Evolutionary conservation across 2,329 filamentous ascomycete species (phyloP).

Genomic region (Aureobasidium sp.): DNA sequence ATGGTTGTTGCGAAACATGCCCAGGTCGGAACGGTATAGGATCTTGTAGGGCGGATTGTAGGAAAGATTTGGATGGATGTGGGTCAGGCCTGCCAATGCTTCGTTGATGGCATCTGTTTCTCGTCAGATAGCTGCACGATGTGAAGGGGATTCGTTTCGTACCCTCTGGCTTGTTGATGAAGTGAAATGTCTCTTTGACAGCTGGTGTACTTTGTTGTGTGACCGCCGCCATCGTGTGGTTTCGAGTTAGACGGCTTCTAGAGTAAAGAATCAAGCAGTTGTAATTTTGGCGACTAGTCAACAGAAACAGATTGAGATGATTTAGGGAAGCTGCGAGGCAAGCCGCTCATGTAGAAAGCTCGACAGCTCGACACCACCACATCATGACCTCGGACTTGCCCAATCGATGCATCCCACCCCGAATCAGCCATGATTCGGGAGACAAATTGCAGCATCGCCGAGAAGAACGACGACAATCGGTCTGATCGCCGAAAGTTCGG

Average conservation of each 20-base stretch:
- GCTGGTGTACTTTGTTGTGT: not conserved
- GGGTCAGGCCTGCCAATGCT: slow-evolving; percentile 29
- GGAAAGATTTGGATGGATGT: slow-evolving; percentile 29
- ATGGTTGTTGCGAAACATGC: slow-evolving; percentile 25
- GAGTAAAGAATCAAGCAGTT: not conserved
- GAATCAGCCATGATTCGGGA: not conserved
- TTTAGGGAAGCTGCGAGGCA: not conserved
- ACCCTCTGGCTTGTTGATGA: slow-evolving; percentile 28
- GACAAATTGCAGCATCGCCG: not conserved
- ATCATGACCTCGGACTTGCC: slow-evolving; percentile 4
- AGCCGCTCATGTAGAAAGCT: slow-evolving; percentile 6
- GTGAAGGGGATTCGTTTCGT: not conserved
- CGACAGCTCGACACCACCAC: not conserved
- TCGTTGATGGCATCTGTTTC: slow-evolving; percentile 29
- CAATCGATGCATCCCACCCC: not conserved
- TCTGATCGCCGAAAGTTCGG: not conserved
- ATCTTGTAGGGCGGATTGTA: slow-evolving; percentile 32
- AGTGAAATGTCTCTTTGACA: slow-evolving; percentile 29
- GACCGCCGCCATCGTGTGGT: not conserved
- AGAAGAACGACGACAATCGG: not conserved
- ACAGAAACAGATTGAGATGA: too few relatives aligned
- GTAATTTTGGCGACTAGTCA: not conserved
- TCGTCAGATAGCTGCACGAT: not conserved
- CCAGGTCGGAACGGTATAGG: slow-evolving; percentile 30
- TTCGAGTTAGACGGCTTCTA: too few relatives aligned